Conservation (phyloP, 1,284 basidiomycete genomes). For the Cryptococcus sp. region DNA sequence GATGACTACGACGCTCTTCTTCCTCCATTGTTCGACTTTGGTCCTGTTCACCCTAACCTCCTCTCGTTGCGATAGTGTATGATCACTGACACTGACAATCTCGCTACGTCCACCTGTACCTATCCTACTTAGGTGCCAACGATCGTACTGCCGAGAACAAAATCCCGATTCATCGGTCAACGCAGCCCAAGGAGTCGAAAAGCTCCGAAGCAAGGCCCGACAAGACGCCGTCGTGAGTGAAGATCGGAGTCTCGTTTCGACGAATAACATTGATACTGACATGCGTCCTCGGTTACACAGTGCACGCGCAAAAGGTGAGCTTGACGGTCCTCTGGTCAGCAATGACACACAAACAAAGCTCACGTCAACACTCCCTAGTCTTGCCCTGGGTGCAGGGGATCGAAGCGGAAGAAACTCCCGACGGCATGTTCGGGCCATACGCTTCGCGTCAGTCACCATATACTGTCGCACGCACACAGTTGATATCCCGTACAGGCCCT, state of each 20-base stretch:
- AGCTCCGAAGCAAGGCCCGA: constrained; percentile 19
- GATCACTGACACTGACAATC: constrained; percentile 27
- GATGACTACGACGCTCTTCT: too few species aligned
- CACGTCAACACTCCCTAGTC: constrained; percentile 18
- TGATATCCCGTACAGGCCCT: constrained; percentile 22
- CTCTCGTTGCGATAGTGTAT: constrained; percentile 8
- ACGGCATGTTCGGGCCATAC: constrained; percentile 49
- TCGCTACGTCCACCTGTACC: constrained; percentile 24
- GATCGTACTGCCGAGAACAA: not conserved
- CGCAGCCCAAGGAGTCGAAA: constrained; percentile 21
- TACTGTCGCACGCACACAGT: not conserved
- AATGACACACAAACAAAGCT: not conserved
- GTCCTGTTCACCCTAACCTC: not conserved
- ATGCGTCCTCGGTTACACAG: constrained; percentile 10
- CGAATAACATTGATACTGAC: not conserved
- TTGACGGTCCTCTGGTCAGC: not conserved
- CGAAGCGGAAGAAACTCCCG: constrained; percentile 22
- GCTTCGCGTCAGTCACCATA: constrained; percentile 32
- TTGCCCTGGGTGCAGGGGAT: constrained; percentile 44
- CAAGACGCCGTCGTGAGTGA: constrained; percentile 31
- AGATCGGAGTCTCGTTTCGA: not conserved
- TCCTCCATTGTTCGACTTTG: not conserved
- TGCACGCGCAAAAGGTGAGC: constrained; percentile 37
- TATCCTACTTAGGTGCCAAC: constrained; percentile 12
- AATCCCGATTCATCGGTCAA: constrained; percentile 8